Evolutionary conservation across 495 filamentous ascomycete species (phyloP).

Genomic region (Penicillium turbatum): DNA sequence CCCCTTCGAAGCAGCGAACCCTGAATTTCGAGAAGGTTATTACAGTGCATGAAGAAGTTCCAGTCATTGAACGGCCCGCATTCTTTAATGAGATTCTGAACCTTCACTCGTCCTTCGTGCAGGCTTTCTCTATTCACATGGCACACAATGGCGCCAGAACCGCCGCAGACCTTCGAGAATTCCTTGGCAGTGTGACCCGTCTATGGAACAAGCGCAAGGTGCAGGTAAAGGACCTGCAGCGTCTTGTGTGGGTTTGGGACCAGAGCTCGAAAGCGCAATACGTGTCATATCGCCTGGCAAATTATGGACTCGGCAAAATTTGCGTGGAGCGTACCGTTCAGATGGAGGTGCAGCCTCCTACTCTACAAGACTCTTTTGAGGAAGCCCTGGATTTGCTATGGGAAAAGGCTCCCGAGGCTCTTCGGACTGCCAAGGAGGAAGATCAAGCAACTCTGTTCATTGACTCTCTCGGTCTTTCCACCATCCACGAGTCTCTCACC

Average conservation of each 20-base stretch:
- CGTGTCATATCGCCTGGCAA: conserved; percentile 35
- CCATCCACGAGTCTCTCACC: conserved; percentile 41
- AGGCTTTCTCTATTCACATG: conserved; percentile 38
- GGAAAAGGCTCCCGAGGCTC: conserved; percentile 32
- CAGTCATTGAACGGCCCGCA: conserved; percentile 23
- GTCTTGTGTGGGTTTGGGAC: conserved; percentile 40
- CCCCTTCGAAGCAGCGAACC: conserved; percentile 34
- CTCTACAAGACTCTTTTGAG: conserved; percentile 37
- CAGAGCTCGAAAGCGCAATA: conserved; percentile 22
- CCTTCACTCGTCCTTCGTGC: conserved; percentile 38
- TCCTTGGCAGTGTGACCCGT: conserved; percentile 37
- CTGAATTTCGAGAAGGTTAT: conserved; percentile 19
- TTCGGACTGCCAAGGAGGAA: conserved; percentile 24
- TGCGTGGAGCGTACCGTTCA: conserved; percentile 28
- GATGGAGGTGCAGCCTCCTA: conserved; percentile 24
- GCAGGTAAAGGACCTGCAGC: conserved; percentile 40
- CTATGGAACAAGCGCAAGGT: conserved; percentile 50
- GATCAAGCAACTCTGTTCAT: conserved; percentile 24
- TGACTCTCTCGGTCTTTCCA: conserved; percentile 32
- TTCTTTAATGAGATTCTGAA: conserved; percentile 35
- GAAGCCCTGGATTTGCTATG: conserved; percentile 37
- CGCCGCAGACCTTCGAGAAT: conserved; percentile 40
- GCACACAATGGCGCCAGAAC: conserved; percentile 37
- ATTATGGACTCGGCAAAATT: conserved; percentile 43
- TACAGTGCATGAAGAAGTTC: conserved; percentile 9